Conservation (phyloP, 2,329 filamentous ascomycete species). For the Cladosporium austrohemisphaericum region DNA sequence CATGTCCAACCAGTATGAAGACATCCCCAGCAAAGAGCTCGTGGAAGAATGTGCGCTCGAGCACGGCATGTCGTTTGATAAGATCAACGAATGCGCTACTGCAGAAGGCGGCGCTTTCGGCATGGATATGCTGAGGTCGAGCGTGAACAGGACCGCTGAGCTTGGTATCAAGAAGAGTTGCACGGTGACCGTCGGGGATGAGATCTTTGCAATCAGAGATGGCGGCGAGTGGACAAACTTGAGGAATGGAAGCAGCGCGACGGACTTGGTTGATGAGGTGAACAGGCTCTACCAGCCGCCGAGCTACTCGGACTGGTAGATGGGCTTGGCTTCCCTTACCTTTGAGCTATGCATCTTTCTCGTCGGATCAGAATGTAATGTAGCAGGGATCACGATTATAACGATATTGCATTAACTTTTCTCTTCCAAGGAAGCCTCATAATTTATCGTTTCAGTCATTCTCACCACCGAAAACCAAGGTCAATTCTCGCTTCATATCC, state of each 20-base stretch:
- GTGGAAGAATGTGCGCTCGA: conserved; percentile 86
- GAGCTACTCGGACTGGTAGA: conserved; percentile 13
- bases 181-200: conserved; percentile 62
- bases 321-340: no score
- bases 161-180: conserved; percentile 46
- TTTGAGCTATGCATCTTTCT: neutral
- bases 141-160: conserved; percentile 59
- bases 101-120: conserved; percentile 70
- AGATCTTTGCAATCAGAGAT: conserved; percentile 82
- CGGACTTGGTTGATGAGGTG: conserved; percentile 73
- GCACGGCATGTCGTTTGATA: conserved; percentile 78
- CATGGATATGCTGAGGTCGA: conserved; percentile 63
- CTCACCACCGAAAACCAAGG: no score
- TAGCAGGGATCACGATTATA: no score
- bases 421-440: no score
- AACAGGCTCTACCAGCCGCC: conserved; percentile 9
- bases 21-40: conserved; percentile 74
- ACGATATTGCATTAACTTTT: no score
- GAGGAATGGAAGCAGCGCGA: conserved; percentile 61
- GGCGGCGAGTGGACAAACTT: conserved; percentile 76
- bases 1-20: conserved; percentile 67
- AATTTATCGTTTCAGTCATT: no score
- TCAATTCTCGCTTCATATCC: no score
- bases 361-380: conserved; percentile 12
- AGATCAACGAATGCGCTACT: conserved; percentile 77